Percentiles rank a stretch among this genome's conserved stretches.
Conservation (phyloP, 1,284 basidiomycete genomes). For the Trichosporon sp. region DNA sequence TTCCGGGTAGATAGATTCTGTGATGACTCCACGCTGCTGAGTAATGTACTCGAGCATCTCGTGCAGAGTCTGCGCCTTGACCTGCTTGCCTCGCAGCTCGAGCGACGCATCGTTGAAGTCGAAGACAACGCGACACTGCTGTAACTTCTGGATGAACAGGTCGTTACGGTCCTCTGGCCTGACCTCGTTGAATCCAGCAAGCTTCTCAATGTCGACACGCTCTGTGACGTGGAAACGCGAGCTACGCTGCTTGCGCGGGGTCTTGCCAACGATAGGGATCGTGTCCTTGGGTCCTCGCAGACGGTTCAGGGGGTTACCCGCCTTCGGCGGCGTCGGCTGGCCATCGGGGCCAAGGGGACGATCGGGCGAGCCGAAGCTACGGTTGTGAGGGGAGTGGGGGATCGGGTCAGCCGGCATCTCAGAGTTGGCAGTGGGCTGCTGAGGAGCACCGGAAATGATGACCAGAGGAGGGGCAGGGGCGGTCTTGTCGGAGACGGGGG, state of each 20-base stretch:
- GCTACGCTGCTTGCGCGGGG: conserved; percentile 91
- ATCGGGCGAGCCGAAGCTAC: conserved; percentile 49
- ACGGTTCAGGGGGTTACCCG: conserved; percentile 57
- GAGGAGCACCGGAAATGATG: conserved; percentile 66
- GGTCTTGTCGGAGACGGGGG: conserved; percentile 55
- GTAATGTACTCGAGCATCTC: conserved; percentile 99
- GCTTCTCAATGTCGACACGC: conserved; percentile 91
- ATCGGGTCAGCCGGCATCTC: conserved; percentile 69
- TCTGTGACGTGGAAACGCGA: conserved; percentile 95
- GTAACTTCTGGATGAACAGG: conserved; percentile 91
- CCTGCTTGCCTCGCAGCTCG: conserved; percentile 95
- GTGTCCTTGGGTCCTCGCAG: conserved; percentile 74
- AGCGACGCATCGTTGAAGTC: conserved; percentile 98
- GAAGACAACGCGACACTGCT: conserved; percentile 95
- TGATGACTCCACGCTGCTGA: conserved; percentile 92
- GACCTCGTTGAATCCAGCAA: conserved; percentile 93
- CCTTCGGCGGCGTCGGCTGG: conserved; percentile 58
- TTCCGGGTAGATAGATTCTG: conserved; percentile 97
- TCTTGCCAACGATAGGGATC: conserved; percentile 90
- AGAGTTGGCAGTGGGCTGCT: conserved; percentile 38
- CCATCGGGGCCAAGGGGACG: conserved; percentile 47
- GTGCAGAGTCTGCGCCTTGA: conserved; percentile 96
- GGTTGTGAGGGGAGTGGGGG: conserved; percentile 61
- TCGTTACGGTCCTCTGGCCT: conserved; percentile 83
- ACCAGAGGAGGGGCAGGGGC: conserved; percentile 76